Percentiles rank a stretch among this genome's conserved stretches.
These are phyloP conservation scores for Taphrina pruni DNA, from an alignment of 1,139 yeast genomes.

Conservation along the genomic window DNA sequence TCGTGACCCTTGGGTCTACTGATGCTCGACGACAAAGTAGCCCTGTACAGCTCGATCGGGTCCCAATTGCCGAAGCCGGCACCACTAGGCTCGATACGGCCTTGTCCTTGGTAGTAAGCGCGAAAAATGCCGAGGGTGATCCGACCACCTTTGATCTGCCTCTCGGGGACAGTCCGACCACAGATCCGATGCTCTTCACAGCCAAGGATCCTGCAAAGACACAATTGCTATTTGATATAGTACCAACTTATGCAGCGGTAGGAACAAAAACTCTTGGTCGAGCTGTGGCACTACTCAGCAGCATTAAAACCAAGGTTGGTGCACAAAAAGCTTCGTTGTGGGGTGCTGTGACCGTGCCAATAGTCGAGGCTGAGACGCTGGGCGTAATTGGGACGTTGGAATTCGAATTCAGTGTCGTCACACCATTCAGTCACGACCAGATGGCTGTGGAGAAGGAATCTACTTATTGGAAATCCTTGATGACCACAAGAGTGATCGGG, in stretches of 20 bases:
- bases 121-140: constrained; percentile 62
- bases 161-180: constrained; percentile 73
- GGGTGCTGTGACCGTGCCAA: constrained; percentile 74
- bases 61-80: constrained; percentile 75
- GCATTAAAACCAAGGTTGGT: constrained; percentile 73
- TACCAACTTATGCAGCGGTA: constrained; percentile 81
- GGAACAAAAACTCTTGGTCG: constrained; percentile 69
- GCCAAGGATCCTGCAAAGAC: constrained; percentile 60
- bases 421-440: constrained; percentile 74
- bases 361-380: constrained; percentile 71
- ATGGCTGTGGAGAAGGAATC: constrained; percentile 74
- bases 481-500: constrained; percentile 87
- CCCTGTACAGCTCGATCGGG: constrained; percentile 74
- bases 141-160: constrained; percentile 80
- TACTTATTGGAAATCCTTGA: constrained; percentile 87
- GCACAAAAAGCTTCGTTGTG: constrained; percentile 70
- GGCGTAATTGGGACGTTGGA: constrained; percentile 77
- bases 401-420: constrained; percentile 75
- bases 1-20: constrained; percentile 85
- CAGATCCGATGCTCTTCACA: constrained; percentile 82
- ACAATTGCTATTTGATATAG: constrained; percentile 79
- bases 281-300: constrained; percentile 76
- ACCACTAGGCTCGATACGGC: constrained; percentile 89
- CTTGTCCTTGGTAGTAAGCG: constrained; percentile 72
- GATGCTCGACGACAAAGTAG: constrained; percentile 67